Evolutionary conservation across 139 green algal genomes (phyloP).

Genomic region (Desmodesmus armatus): DNA sequence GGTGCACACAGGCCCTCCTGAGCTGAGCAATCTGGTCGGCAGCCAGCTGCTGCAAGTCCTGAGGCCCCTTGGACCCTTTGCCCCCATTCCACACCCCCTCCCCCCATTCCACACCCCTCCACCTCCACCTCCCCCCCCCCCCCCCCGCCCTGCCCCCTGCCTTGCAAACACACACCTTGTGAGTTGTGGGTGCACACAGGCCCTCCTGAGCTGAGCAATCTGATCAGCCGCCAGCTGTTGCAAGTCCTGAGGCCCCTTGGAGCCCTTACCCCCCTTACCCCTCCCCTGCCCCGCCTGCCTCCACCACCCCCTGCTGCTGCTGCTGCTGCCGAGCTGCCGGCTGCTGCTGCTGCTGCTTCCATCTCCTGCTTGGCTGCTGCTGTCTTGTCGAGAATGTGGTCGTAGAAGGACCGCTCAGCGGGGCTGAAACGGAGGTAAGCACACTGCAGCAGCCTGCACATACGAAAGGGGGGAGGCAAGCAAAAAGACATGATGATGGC

Average conservation of each 20-base stretch:
- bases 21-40: conserved; percentile 67
- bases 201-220: conserved; percentile 76
- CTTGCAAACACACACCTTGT: neutral
- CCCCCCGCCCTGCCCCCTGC: no score
- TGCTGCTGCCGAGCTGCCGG: conserved; percentile 12
- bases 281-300: conserved; percentile 19
- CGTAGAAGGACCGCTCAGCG: conserved; percentile 67
- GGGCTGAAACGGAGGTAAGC: conserved; percentile 63
- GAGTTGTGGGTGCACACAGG: conserved; percentile 58
- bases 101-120: no score
- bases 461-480: neutral
- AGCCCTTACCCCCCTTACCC: neutral
- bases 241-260: conserved; percentile 24
- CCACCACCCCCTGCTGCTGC: conserved; percentile 3
- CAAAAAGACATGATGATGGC: neutral
- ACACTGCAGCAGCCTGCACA: conserved; percentile 34
- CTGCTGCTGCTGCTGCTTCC: conserved; percentile 17
- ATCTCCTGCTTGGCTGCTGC: conserved; percentile 28
- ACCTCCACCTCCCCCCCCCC: no score
- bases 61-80: neutral
- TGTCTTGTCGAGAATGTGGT: conserved; percentile 50
- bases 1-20: conserved; percentile 80
- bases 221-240: conserved; percentile 34
- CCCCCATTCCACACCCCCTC: neutral
- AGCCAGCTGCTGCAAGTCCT: conserved; percentile 42